phyloP scores from a whole-genome alignment of 2,329 filamentous ascomycete genomes.

The Colletotrichum lindemuthianum region DNA sequence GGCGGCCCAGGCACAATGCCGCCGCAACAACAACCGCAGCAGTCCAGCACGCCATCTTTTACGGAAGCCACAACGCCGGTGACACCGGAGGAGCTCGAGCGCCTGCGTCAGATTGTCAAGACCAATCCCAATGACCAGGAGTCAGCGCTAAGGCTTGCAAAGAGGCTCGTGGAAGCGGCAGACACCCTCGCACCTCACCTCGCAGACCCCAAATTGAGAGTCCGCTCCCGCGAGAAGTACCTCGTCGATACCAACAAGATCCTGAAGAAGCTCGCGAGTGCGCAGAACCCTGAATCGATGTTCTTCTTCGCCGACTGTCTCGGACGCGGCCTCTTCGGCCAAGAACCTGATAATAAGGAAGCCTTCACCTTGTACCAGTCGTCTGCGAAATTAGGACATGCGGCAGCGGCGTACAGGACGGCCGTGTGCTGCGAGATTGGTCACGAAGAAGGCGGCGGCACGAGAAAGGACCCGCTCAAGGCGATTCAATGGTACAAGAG shows the following conservation, averaged over 20 bases:
- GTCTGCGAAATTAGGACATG: constrained; percentile 88
- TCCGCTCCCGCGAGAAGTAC: constrained; percentile 84
- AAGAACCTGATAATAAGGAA: constrained; percentile 87
- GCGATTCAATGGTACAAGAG: constrained; percentile 99
- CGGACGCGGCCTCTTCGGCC: constrained; percentile 81
- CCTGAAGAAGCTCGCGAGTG: constrained; percentile 83
- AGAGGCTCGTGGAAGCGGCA: constrained; percentile 86
- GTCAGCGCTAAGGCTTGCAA: constrained; percentile 78
- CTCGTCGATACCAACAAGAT: constrained; percentile 88
- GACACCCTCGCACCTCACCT: constrained; percentile 74
- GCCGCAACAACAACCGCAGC: constrained; percentile 45
- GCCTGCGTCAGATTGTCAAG: constrained; percentile 75
- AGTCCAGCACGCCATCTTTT: constrained; percentile 38
- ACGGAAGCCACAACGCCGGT: constrained; percentile 61
- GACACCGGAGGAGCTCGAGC: constrained; percentile 81
- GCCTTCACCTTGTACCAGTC: constrained; percentile 94
- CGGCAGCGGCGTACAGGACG: constrained; percentile 89
- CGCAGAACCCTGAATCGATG: constrained; percentile 85
- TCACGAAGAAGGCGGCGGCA: constrained; percentile 92
- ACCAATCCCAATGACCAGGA: constrained; percentile 77
- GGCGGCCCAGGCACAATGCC: constrained; percentile 43
- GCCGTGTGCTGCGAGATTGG: constrained; percentile 98
- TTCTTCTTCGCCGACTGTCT: constrained; percentile 93
- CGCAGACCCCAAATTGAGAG: constrained; percentile 76
- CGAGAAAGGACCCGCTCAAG: constrained; percentile 88